Base-by-base conservation (phyloP, 2,329 filamentous ascomycete species). In the Trichoderma sp. region DNA sequence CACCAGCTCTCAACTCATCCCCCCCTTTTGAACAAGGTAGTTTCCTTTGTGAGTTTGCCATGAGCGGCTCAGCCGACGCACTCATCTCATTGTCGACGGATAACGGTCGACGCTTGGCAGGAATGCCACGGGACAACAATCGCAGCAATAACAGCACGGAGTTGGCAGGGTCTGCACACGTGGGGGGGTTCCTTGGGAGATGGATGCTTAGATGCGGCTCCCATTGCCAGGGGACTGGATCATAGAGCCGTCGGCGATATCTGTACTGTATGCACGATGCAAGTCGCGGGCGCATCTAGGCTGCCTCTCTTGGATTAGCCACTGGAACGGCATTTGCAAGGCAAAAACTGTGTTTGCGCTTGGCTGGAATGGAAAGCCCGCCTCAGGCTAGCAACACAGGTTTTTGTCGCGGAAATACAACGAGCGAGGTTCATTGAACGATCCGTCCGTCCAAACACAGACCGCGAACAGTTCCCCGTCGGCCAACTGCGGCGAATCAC, bases 1-100 rank as follows among this genome's bases (percentile, higher is more conserved):
- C 25, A 19, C 27, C 25, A 63, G 9, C 15, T 48, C 34, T 65
- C 27, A 25, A 13, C 35, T 29, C 12, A 19, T 19, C 34, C 13
- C 22, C 13, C 53, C 27, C 35, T 35, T 50, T 34, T 17, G n/a
- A n/a, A 15, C 29, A 61, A 50, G 17, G 42, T 25, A 34, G n/a
- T n/a, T n/a, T n/a, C 29, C 8, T 22, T 42, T 29, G 42, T 19
- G 25, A 32, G 25, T 42, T 61, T 64, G 48, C 2, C 27, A 27
- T 34, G n/a, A 45, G 22, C 27, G 54, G n/a, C 22, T 56, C 27
- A 42, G n/a, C 22, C 42, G 52, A 50, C 37, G 19, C 39, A 56
- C 7, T 56, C 56, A 67, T 67, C 10, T 48, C 56, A 60, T 61
- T 53, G 64, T 61, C 57, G 27, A 37, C 64, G 64, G 48, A 56